Conservation (phyloP, 108 stramenopile genomes). For the Nitzschia sp. region DNA sequence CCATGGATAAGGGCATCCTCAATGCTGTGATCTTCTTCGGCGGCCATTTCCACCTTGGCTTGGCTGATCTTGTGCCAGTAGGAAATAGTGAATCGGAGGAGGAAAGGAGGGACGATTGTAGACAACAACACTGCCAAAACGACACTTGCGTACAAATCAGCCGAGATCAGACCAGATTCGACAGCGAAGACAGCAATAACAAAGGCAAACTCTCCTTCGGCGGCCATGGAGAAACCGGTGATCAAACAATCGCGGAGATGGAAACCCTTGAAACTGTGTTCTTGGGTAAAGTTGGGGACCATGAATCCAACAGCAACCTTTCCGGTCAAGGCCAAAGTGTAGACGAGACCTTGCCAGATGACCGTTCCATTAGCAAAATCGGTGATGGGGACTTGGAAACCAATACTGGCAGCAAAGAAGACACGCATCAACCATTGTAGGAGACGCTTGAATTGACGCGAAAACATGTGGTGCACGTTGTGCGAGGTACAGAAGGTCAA, state of each 20-base stretch:
- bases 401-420: slow-evolving; percentile 82
- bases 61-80: slow-evolving; percentile 67
- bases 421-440: slow-evolving; percentile 83
- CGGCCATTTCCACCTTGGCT: slow-evolving; percentile 40
- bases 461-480: slow-evolving; percentile 59
- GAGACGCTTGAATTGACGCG: slow-evolving; percentile 78
- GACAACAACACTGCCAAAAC: slow-evolving; percentile 75
- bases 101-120: slow-evolving; percentile 77
- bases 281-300: slow-evolving; percentile 74
- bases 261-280: slow-evolving; percentile 43
- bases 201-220: slow-evolving; percentile 82
- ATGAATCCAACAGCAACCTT: slow-evolving; percentile 78
- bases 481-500: slow-evolving; percentile 70
- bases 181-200: slow-evolving; percentile 74
- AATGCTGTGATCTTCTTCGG: slow-evolving; percentile 45
- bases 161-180: slow-evolving; percentile 47
- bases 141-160: slow-evolving; percentile 67
- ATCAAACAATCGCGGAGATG: slow-evolving; percentile 64
- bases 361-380: slow-evolving; percentile 60
- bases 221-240: slow-evolving; percentile 75
- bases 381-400: slow-evolving; percentile 72
- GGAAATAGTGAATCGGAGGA: slow-evolving; percentile 67
- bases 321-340: slow-evolving; percentile 60
- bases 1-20: slow-evolving; percentile 32
- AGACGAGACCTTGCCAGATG: slow-evolving; percentile 69